A percentile compares a stretch with the other conserved stretches of the same genome.
These are phyloP conservation scores for Coemansia sp. DNA, from an alignment of 192 early-diverging fungal species.

Conservation along the genomic window DNA sequence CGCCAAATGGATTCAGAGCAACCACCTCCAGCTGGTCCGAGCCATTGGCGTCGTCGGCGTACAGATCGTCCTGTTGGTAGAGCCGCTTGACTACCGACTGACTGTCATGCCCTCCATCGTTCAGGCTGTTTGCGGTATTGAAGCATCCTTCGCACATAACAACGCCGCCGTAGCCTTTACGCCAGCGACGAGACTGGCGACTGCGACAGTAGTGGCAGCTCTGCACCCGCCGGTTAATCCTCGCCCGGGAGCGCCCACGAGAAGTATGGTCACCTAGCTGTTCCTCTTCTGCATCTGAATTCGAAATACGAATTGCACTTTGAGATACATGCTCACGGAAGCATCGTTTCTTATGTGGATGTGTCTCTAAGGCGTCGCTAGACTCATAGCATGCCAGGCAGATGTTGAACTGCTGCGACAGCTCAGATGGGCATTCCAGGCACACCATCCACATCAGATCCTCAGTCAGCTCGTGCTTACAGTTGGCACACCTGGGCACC, in stretches of 20 bases:
- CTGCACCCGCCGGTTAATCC: neutral
- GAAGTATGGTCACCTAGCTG: slow-evolving; percentile 13
- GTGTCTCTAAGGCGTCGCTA: slow-evolving; percentile 38
- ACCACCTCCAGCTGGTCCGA: slow-evolving; percentile 36
- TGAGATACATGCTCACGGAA: slow-evolving; percentile 48
- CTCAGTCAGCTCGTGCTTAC: slow-evolving; percentile 19
- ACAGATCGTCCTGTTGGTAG: slow-evolving; percentile 18
- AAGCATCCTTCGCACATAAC: slow-evolving; percentile 57
- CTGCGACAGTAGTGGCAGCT: slow-evolving; percentile 54
- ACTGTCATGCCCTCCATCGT: slow-evolving; percentile 3
- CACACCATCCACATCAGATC: slow-evolving; percentile 55
- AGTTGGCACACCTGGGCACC: slow-evolving; percentile 48
- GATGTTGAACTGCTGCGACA: slow-evolving; percentile 28
- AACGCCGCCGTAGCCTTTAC: slow-evolving; percentile 49
- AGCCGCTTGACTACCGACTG: neutral
- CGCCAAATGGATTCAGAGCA: slow-evolving; percentile 53
- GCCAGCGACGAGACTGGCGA: slow-evolving; percentile 45
- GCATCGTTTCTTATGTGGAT: slow-evolving; percentile 55
- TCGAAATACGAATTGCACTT: neutral
- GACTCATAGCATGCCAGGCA: slow-evolving; percentile 52
- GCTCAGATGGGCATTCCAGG: slow-evolving; percentile 39
- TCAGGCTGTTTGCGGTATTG: slow-evolving; percentile 32
- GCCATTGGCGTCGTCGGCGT: slow-evolving; percentile 22
- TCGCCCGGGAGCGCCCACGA: slow-evolving; percentile 4
- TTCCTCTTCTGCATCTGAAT: neutral